phyloP scores from a whole-genome alignment of 768 basidiomycete genomes.

The Podaxis sp. region DNA sequence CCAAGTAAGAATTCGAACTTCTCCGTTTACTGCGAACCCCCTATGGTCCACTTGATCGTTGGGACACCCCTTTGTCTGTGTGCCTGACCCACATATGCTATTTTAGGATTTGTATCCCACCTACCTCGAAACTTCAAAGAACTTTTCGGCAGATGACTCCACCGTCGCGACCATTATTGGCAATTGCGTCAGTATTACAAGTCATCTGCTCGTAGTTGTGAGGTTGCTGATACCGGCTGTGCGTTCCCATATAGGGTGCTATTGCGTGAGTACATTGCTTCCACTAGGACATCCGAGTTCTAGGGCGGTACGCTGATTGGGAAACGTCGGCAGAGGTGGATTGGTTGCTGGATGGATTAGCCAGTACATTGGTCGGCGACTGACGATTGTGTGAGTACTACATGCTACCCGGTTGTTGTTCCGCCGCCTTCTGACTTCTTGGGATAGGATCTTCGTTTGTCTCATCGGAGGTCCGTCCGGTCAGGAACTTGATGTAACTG shows the following conservation, averaged over 20 bases:
- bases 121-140: constrained; percentile 61
- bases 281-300: not conserved
- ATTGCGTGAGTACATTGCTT: constrained; percentile 24
- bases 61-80: not conserved
- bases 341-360: constrained; percentile 65
- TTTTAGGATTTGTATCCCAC: constrained; percentile 73
- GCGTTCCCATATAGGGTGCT: constrained; percentile 28
- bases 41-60: not conserved
- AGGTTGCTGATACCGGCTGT: not conserved
- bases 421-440: not conserved
- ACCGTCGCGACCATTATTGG: constrained; percentile 81
- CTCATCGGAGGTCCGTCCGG: constrained; percentile 40
- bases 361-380: constrained; percentile 78
- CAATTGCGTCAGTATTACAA: constrained; percentile 42
- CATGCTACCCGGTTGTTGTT: not conserved
- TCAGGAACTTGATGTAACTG: not conserved
- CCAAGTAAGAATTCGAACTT: constrained; percentile 32
- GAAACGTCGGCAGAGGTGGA: constrained; percentile 45
- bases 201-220: not conserved
- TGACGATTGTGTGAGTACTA: constrained; percentile 62
- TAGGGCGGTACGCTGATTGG: not conserved
- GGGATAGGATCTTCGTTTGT: constrained; percentile 45
- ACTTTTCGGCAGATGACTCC: constrained; percentile 50
- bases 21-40: not conserved
- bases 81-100: constrained; percentile 3